Percentiles rank a stretch among this genome's conserved stretches.
Conservation (phyloP, 176 grass and related monocot species). For the Chloris gayana region DNA sequence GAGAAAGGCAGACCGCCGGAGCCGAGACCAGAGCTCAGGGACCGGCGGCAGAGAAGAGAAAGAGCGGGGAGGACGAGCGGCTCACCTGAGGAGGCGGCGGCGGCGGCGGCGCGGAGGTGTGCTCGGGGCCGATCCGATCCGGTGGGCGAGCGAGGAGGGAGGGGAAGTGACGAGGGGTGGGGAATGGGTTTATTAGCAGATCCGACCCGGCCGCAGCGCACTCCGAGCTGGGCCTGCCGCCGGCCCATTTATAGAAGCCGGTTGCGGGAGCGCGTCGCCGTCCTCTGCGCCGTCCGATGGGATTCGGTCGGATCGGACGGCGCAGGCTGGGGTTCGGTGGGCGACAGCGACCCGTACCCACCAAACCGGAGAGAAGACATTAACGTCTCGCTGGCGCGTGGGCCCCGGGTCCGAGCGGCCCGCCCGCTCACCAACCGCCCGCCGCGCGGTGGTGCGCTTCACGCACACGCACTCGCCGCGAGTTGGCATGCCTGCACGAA, state of each 20-base stretch:
- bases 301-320: slow-evolving; percentile 16
- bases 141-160: background rate
- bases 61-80: background rate
- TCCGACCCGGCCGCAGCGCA: slow-evolving; percentile 40
- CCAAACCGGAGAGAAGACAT: background rate
- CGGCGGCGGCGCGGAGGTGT: slow-evolving; percentile 15
- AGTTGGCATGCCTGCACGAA: slow-evolving; percentile 2
- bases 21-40: background rate
- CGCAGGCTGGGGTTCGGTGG: background rate
- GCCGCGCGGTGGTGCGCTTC: background rate
- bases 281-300: background rate
- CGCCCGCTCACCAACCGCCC: slow-evolving; percentile 27
- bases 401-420: background rate
- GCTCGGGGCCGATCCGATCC: slow-evolving; percentile 34
- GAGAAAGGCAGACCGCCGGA: background rate
- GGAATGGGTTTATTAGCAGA: slow-evolving; percentile 10
- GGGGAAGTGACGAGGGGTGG: background rate
- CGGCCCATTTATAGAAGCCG: slow-evolving; percentile 37
- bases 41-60: background rate
- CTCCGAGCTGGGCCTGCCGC: background rate
- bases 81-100: slow-evolving; percentile 35
- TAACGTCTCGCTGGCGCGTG: background rate
- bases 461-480: background rate
- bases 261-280: too few species aligned
- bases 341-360: slow-evolving; percentile 49